These are phyloP conservation scores for Neonothopanus nambi DNA, from an alignment of 1,284 basidiomycete genomes.

Conservation along the genomic window DNA sequence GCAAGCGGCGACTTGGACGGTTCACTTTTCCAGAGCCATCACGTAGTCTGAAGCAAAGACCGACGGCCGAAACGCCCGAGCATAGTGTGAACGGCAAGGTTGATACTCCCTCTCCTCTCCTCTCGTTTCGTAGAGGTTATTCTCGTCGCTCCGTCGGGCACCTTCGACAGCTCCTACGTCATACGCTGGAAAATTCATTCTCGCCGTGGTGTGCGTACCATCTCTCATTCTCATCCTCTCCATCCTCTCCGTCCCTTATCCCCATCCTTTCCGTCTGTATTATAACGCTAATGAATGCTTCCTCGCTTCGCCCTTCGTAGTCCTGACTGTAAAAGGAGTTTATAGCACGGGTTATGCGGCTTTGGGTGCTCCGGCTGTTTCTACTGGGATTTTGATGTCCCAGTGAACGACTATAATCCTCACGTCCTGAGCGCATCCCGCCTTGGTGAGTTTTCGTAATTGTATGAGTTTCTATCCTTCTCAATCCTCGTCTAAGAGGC, in stretches of 20 bases:
- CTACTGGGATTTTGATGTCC: no score
- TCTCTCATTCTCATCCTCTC: conserved; percentile 4
- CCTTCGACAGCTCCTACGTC: conserved; percentile 78
- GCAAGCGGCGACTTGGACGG: no score
- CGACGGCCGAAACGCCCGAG: no score
- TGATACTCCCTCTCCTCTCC: neutral
- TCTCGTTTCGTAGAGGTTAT: conserved; percentile 82
- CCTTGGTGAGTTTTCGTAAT: no score
- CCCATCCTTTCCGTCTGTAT: neutral
- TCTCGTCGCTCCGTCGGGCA: conserved; percentile 78
- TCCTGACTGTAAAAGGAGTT: conserved; percentile 77
- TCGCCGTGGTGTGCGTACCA: conserved; percentile 71
- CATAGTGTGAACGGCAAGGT: no score
- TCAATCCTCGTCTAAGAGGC: no score
- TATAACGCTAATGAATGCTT: no score
- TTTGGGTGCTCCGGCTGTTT: conserved; percentile 73
- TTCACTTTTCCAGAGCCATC: no score
- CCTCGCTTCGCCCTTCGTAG: conserved; percentile 39
- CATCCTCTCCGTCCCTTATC: neutral
- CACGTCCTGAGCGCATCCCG: no score
- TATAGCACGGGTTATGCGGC: conserved; percentile 86
- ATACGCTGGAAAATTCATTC: conserved; percentile 76
- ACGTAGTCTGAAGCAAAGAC: no score
- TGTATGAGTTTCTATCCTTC: no score
- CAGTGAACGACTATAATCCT: no score